These are phyloP conservation scores for Staphylotrichum longicolle DNA, from an alignment of 495 filamentous ascomycete species.

Conservation along the genomic window DNA sequence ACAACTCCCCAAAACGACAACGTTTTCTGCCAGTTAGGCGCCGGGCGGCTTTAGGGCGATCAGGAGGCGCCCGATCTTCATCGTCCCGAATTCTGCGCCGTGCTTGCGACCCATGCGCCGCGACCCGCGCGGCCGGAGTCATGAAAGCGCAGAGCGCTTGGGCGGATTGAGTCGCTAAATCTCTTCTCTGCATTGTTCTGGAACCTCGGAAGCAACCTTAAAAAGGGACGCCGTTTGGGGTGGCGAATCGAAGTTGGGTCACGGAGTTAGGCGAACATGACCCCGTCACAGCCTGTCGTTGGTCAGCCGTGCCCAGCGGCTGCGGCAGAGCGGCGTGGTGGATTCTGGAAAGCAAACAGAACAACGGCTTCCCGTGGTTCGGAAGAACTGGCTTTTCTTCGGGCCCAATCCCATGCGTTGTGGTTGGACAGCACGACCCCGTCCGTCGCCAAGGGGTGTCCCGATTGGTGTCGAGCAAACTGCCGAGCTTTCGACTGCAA, in stretches of 20 bases:
- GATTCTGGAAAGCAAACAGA: background rate
- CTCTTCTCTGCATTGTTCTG: constrained; percentile 4
- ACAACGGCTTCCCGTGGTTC: background rate
- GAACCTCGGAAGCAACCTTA: constrained; percentile 6
- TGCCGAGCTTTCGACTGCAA: constrained; percentile 2
- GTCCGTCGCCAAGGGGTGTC: constrained; percentile 1
- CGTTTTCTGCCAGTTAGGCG: background rate
- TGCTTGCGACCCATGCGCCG: background rate
- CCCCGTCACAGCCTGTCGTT: too few species aligned
- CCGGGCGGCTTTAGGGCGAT: constrained; percentile 4
- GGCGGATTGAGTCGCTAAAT: background rate
- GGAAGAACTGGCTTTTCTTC: background rate
- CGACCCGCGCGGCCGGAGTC: background rate
- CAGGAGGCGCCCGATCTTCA: background rate
- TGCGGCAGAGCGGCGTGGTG: too few species aligned
- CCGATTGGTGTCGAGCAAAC: constrained; percentile 5
- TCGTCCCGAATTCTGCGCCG: background rate
- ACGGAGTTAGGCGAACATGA: too few species aligned
- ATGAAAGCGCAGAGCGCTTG: background rate
- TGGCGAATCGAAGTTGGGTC: background rate
- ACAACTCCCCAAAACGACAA: background rate
- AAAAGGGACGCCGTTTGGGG: background rate
- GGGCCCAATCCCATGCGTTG: background rate
- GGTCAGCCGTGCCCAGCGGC: too few species aligned
- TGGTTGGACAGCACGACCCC: background rate